Evolutionary conservation across 768 basidiomycete species (phyloP).

Genomic region (Pleurotus ostreatus): DNA sequence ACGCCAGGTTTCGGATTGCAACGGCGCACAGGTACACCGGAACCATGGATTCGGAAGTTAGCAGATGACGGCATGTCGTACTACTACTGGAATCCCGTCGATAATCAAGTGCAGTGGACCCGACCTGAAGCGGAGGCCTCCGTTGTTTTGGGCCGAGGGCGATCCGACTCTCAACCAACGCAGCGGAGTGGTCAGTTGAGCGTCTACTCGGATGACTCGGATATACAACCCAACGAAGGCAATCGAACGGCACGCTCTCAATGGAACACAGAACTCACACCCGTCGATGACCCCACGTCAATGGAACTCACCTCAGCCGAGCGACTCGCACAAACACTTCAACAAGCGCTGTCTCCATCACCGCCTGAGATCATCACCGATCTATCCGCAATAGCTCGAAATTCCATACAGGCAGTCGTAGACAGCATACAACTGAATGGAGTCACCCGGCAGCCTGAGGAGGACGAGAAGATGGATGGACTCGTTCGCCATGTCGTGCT

Average conservation of each 20-base stretch:
- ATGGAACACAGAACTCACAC: slow-evolving; percentile 17
- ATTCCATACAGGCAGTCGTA: slow-evolving; percentile 60
- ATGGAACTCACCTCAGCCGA: slow-evolving; percentile 63
- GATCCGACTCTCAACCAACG: slow-evolving; percentile 18
- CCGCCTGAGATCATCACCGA: slow-evolving; percentile 58
- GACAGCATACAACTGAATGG: slow-evolving; percentile 51
- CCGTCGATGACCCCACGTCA: slow-evolving; percentile 4
- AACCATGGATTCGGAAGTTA: slow-evolving; percentile 79
- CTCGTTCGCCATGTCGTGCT: slow-evolving; percentile 61
- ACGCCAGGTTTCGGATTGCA: slow-evolving; percentile 58
- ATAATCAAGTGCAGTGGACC: slow-evolving; percentile 67
- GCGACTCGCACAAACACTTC: slow-evolving; percentile 61
- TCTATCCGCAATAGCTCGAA: slow-evolving; percentile 53
- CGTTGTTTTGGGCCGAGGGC: background rate
- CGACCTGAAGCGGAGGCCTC: slow-evolving; percentile 43
- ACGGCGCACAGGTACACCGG: slow-evolving; percentile 58
- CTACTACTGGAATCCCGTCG: slow-evolving; percentile 71
- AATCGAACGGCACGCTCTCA: slow-evolving; percentile 20
- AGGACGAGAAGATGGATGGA: slow-evolving; percentile 56
- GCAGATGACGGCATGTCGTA: slow-evolving; percentile 82
- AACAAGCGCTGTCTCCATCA: slow-evolving; percentile 53
- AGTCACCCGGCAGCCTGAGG: slow-evolving; percentile 43
- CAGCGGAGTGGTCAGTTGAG: slow-evolving; percentile 42
- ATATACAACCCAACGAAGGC: slow-evolving; percentile 50
- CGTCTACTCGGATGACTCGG: slow-evolving; percentile 79